Evolutionary conservation across 805 yeast genomes (phyloP).

Genomic region (Hanseniaspora lachancei): DNA sequence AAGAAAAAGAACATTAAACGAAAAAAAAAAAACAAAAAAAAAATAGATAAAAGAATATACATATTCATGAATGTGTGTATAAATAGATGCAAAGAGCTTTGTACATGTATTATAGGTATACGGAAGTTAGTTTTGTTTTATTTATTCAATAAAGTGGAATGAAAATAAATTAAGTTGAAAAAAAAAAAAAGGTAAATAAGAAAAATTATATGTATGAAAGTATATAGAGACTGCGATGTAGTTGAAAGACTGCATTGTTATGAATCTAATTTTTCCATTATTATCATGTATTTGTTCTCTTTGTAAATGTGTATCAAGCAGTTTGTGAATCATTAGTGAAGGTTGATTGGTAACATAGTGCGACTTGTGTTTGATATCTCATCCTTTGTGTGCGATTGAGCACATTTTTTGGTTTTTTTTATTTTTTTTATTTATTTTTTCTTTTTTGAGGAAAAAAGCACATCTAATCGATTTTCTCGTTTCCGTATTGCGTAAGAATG

Average conservation of each 20-base stretch:
- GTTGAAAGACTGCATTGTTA: too few relatives aligned
- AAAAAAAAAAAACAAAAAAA: not conserved
- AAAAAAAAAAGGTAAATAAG: not conserved
- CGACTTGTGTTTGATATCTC: too few relatives aligned
- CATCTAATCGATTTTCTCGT: too few relatives aligned
- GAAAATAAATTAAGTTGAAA: not conserved
- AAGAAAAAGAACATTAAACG: not conserved
- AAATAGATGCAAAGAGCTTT: not conserved
- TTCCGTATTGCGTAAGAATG: not conserved
- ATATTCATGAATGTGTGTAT: not conserved
- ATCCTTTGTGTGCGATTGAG: not conserved
- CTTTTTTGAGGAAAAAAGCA: too few relatives aligned
- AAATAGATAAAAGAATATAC: not conserved
- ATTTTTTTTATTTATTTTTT: not conserved
- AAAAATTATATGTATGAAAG: not conserved
- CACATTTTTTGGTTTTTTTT: too few relatives aligned
- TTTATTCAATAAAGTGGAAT: not conserved
- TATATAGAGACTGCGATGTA: too few relatives aligned
- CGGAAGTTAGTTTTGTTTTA: not conserved
- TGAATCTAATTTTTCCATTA: too few relatives aligned
- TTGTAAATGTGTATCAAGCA: too few relatives aligned
- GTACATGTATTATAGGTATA: not conserved
- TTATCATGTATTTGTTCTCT: too few relatives aligned
- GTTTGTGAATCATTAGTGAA: too few relatives aligned
- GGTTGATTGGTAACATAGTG: too few relatives aligned